Percentiles rank a stretch among this genome's conserved stretches.
phyloP scores from a whole-genome alignment of 164 flowering plant genomes.

The Tetrastigma voinierianum region DNA sequence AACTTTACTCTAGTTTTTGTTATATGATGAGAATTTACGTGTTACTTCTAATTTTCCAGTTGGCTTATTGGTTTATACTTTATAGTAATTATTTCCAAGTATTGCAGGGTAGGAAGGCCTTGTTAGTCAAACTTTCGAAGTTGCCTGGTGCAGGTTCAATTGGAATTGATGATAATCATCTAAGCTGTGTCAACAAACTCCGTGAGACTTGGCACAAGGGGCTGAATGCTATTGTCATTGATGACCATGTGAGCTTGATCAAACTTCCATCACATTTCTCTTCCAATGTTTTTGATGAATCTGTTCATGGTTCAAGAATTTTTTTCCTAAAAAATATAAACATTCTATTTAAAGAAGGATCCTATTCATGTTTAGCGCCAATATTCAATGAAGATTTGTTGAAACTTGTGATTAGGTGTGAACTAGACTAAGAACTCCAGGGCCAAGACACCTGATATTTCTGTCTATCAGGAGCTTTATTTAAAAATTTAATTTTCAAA shows the following conservation, averaged over 20 bases:
- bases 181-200: slow-evolving; percentile 51
- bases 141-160: slow-evolving; percentile 25
- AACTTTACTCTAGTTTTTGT: too few relatives aligned
- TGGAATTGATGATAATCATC: slow-evolving; percentile 25
- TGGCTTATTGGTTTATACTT: background rate
- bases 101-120: slow-evolving; percentile 24
- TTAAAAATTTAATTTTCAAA: too few relatives aligned
- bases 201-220: slow-evolving; percentile 49
- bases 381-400: too few relatives aligned
- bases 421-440: too few relatives aligned
- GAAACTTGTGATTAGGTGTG: too few relatives aligned
- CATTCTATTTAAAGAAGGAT: too few relatives aligned
- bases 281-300: too few relatives aligned
- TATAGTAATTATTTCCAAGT: slow-evolving; percentile 14
- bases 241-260: slow-evolving; percentile 53
- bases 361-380: too few relatives aligned
- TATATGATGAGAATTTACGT: too few relatives aligned
- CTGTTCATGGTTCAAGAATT: background rate
- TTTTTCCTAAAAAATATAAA: too few relatives aligned
- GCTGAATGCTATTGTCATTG: slow-evolving; percentile 54
- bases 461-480: too few relatives aligned
- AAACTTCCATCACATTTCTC: background rate
- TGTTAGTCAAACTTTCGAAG: slow-evolving; percentile 23
- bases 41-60: background rate
- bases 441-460: too few relatives aligned